Evolutionary conservation across 441 rosid genomes (phyloP).

Genomic region (Populus tomentosa): DNA sequence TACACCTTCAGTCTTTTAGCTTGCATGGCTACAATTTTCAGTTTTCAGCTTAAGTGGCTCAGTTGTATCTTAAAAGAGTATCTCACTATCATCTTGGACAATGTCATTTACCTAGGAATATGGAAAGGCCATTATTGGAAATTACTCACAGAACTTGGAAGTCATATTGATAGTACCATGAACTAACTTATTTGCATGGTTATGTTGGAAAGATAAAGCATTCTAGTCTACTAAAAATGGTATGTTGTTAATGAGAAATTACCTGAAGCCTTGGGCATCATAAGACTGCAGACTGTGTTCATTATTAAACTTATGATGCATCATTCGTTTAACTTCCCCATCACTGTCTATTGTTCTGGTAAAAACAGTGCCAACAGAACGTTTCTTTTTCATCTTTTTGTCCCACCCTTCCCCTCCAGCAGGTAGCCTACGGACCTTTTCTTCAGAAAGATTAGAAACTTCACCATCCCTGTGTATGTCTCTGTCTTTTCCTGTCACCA

Average conservation of each 20-base stretch:
- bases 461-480: conserved; percentile 41
- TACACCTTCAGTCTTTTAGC: background rate
- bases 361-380: conserved; percentile 44
- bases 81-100: background rate
- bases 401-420: conserved; percentile 72
- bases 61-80: background rate
- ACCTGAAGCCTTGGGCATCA: conserved; percentile 51
- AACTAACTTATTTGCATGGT: background rate
- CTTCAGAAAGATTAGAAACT: conserved; percentile 41
- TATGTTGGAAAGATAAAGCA: background rate
- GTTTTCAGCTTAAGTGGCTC: background rate
- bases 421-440: conserved; percentile 49
- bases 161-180: background rate
- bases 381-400: conserved; percentile 54
- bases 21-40: background rate
- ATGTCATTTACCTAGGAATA: background rate
- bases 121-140: background rate
- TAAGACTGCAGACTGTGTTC: conserved; percentile 35
- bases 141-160: background rate
- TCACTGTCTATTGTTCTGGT: conserved; percentile 42
- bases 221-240: background rate
- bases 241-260: conserved; percentile 6
- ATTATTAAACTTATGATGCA: conserved; percentile 38
- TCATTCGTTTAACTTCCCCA: conserved; percentile 37
- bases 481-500: conserved; percentile 40